Conservation (phyloP, 2,329 filamentous ascomycete species). For the Curvularia eragrostidis region DNA sequence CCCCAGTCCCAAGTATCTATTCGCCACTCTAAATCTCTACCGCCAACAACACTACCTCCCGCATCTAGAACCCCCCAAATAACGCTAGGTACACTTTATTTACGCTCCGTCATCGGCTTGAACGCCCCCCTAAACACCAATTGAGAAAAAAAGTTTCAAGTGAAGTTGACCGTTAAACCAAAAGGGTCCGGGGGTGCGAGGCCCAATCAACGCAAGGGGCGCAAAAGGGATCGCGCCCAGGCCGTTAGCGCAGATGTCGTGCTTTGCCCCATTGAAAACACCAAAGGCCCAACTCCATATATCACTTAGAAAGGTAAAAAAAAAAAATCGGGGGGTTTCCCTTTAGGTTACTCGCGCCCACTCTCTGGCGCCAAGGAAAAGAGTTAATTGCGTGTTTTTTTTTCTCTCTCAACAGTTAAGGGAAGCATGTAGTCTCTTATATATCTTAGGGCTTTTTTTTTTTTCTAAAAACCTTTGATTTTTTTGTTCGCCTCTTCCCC, state of each 20-base stretch:
- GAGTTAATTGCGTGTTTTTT: neutral
- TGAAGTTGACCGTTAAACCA: neutral
- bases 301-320: neutral
- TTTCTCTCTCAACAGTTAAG: neutral
- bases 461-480: neutral
- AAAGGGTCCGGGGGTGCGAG: neutral
- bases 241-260: neutral
- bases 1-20: neutral
- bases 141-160: neutral
- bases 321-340: neutral
- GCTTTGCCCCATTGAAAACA: neutral
- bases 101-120: neutral
- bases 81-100: too few species aligned
- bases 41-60: neutral
- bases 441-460: neutral
- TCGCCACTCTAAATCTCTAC: neutral
- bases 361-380: too few species aligned
- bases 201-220: neutral
- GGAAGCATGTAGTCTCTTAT: neutral
- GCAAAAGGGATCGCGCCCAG: neutral
- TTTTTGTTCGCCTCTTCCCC: neutral
- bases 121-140: neutral
- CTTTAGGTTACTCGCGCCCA: too few species aligned
- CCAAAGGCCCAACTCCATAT: neutral
- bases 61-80: neutral